Evolutionary conservation across 768 basidiomycete species (phyloP).

Genomic region (Kwoniella shandongensis): DNA sequence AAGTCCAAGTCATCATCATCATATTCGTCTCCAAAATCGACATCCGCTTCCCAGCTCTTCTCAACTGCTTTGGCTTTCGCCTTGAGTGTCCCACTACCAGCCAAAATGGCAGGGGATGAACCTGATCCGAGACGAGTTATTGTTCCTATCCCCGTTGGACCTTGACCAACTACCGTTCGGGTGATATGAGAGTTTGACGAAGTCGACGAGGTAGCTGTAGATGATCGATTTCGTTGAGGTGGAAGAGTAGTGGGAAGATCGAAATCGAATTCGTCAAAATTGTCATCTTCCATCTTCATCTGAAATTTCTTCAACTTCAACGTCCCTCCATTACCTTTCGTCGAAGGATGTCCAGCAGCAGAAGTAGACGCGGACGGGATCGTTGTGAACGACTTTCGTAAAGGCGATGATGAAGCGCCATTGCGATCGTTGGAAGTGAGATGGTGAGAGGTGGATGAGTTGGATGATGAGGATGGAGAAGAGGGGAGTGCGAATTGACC

Average conservation of each 20-base stretch:
- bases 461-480: constrained; percentile 14
- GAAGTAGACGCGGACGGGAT: not conserved
- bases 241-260: not conserved
- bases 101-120: not conserved
- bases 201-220: constrained; percentile 13
- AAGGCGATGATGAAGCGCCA: constrained; percentile 14
- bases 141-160: constrained; percentile 37
- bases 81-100: constrained; percentile 18
- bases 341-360: not conserved
- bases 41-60: constrained; percentile 33
- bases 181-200: constrained; percentile 6
- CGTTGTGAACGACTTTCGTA: constrained; percentile 11
- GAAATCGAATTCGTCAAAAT: constrained; percentile 20
- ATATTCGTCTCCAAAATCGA: constrained; percentile 27
- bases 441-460: constrained; percentile 18
- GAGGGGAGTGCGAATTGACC: constrained; percentile 16
- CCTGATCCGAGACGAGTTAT: constrained; percentile 32
- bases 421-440: constrained; percentile 10
- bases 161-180: constrained; percentile 29
- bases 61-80: constrained; percentile 27
- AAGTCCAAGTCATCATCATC: not conserved
- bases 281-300: constrained; percentile 7
- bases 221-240: constrained; percentile 12
- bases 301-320: constrained; percentile 23
- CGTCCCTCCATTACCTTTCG: constrained; percentile 11